Evolutionary conservation across 768 basidiomycete genomes (phyloP), one percentile per base, ranked within the genome.

Genomic region (Sporobolomyces pararoseus): DNA sequence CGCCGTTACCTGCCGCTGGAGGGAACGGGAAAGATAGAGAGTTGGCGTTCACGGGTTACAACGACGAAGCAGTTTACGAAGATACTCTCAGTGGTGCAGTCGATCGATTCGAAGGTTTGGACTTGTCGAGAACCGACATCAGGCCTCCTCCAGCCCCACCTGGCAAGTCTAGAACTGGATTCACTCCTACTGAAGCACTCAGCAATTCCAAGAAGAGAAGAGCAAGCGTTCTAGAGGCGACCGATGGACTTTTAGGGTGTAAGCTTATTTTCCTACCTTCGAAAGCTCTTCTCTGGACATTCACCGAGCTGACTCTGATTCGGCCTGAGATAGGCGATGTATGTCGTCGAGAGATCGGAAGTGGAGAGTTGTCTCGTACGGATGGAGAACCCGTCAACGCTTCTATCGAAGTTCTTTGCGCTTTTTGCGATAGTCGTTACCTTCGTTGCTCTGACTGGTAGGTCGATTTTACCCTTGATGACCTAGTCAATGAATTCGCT

Each of bases 361-460:
- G 64, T 0, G 69, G 69, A 1, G 23, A 59, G 35, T 57, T 70
- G 37, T 35, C 32, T 39, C 23, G 16, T 4, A 12, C 46, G 25
- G 51, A 58, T 27, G 69, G 69, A 31, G 63, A 49, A 27, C 13
- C 69, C 0, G 59, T 70, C 52, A 65, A 65, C 6, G 51, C 69
- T 6, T 65, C 69, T 29, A 58, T 66, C 65, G 75, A 77, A 65
- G 72, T 75, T 4, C 57, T 77, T 17, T 77, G 76, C 60, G 52
- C 66, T 7, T 63, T 61, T 21, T 77, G 76, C 69, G 71, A 74
- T 17, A 44, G 37, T 4, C 51, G 66, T 7, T 77, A 77, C 57
- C 37, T 53, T 19, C 66, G 76, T 0, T 77, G 76, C 50, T 75
- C 75, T 7, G 76, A 76, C 52, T 77, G 76, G 57, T 72, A 70